Conservation (phyloP, 164 flowering plant species). For the Dillenia turbinata region DNA sequence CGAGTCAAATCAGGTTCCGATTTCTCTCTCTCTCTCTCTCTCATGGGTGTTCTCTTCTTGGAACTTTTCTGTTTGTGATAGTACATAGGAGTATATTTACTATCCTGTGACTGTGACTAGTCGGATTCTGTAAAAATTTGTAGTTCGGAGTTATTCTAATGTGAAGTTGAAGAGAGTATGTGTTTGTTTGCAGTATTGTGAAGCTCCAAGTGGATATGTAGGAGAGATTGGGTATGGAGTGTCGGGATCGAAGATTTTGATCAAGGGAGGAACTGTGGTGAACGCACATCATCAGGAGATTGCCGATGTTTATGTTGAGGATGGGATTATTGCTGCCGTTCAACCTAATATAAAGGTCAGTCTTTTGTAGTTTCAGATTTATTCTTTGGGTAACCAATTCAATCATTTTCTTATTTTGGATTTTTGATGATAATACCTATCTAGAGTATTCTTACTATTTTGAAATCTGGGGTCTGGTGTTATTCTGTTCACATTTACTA, state of each 20-base stretch:
- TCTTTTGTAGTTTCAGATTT: not conserved
- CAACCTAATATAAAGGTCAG: slow-evolving; percentile 68
- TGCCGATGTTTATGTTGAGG: slow-evolving; percentile 94
- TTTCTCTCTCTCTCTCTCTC: not conserved
- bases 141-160: not conserved
- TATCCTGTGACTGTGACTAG: too few relatives aligned
- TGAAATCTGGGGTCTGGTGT: too few relatives aligned
- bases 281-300: slow-evolving; percentile 82
- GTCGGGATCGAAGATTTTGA: slow-evolving; percentile 62
- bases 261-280: slow-evolving; percentile 93
- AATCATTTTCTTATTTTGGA: too few relatives aligned
- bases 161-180: not conserved
- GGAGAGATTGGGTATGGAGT: slow-evolving; percentile 44
- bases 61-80: too few relatives aligned
- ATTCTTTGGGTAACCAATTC: too few relatives aligned
- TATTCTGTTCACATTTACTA: too few relatives aligned
- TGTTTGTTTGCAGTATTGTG: slow-evolving; percentile 49
- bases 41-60: not conserved
- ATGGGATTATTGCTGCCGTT: slow-evolving; percentile 76
- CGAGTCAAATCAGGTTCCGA: slow-evolving; percentile 14
- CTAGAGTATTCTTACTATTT: too few relatives aligned
- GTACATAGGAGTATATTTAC: too few relatives aligned
- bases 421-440: too few relatives aligned
- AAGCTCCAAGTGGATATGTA: slow-evolving; percentile 35
- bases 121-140: not conserved